Evolutionary conservation across 2,329 filamentous ascomycete species (phyloP), one percentile per base, ranked within the genome.

Genomic region (Beauveria caledonica): DNA sequence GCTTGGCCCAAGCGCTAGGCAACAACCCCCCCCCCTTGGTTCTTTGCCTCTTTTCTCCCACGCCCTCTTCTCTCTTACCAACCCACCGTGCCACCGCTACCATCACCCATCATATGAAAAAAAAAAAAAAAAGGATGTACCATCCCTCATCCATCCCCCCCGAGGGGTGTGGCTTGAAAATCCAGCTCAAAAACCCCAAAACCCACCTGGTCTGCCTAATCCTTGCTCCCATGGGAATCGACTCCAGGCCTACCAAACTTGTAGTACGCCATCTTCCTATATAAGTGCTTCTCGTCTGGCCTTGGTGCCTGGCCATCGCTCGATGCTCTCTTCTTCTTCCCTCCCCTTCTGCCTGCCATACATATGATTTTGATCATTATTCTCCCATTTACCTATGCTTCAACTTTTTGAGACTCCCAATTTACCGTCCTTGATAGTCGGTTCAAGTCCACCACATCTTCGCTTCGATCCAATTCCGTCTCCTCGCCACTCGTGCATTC

Each of bases 1-100:
- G n/a, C n/a, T 60, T n/a, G 23, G 46, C 46, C 25, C 62, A 63
- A 64, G 62, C 66, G 64, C 67, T 65, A 72, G 71, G 69, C 71
- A 72, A 69, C 71, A 68, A 67, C 65, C 65, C 66, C 68, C 66
- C 65, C 46, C 25, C 42, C 44, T 17, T 29, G 39, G 54, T 25
- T 33, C 44, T 19, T 49, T 19, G 40, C 15, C 19, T n/a, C n/a
- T 8, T 11, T 21, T 9, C 29, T 27, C 21, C 29, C 45, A 49
- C 25, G 19, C 33, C 57, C 29, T 48, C 29, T 53, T 29, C n/a
- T 17, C 13, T 56, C 25, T 52, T n/a, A 33, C 23, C 52, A 55
- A 15, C 39, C 39, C n/a, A 42, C n/a, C n/a, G n/a, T n/a, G n/a
- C 25, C 25, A 40, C 21, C 29, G 13, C 29, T 21, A 52, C 17